phyloP scores from a whole-genome alignment of 169 alveolate species.

The Plasmodium coatneyi region DNA sequence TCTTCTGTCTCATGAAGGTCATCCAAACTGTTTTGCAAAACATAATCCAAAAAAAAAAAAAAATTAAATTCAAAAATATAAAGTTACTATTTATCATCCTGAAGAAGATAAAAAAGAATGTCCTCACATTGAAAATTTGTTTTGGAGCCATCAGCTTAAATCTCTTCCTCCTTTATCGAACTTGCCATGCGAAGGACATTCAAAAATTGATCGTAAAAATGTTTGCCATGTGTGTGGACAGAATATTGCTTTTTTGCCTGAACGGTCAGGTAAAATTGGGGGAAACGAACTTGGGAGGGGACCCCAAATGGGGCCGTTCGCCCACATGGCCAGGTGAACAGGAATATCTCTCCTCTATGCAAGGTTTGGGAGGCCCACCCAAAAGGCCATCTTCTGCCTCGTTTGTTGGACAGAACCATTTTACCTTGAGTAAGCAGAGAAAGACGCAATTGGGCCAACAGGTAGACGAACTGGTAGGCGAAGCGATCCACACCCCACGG shows the following conservation, averaged over 20 bases:
- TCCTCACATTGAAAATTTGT: neutral
- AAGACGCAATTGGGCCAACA: neutral
- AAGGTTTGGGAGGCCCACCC: neutral
- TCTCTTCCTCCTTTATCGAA: slow-evolving; percentile 32
- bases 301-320: neutral
- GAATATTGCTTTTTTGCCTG: neutral
- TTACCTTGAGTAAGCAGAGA: neutral
- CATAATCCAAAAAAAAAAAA: slow-evolving; percentile 31
- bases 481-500: neutral
- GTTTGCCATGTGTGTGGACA: slow-evolving; percentile 2
- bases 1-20: slow-evolving; percentile 17
- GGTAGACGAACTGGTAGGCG: neutral
- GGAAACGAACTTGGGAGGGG: neutral
- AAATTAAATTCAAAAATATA: slow-evolving; percentile 32
- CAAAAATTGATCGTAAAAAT: slow-evolving; percentile 22
- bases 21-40: slow-evolving; percentile 22
- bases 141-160: slow-evolving; percentile 31
- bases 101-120: slow-evolving; percentile 15
- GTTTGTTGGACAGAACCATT: neutral
- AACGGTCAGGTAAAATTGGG: neutral
- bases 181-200: neutral
- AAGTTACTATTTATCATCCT: slow-evolving; percentile 16
- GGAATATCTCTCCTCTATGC: neutral
- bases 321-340: neutral
- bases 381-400: neutral